Base-by-base conservation (phyloP, 148 eudicot genomes). In the Cornus florida region DNA sequence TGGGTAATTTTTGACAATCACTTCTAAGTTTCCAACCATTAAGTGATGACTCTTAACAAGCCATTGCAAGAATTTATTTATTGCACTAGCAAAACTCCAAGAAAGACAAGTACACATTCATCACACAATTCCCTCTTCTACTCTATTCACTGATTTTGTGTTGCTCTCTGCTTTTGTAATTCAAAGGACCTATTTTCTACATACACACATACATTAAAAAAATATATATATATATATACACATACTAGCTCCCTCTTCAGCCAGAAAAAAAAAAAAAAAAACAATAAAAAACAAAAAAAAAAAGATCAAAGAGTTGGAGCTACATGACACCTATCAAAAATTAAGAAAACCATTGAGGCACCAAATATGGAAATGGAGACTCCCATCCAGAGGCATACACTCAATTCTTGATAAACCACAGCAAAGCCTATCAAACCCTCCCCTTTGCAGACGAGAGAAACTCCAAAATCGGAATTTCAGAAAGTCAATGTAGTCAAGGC, bases 271-370 rank as follows among this genome's bases (percentile, higher is more conserved):
- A 28, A 84, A 92, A 92, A 43, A 28, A 84, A 92, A 92, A 43
- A n/a, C n/a, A n/a, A n/a, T n/a, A n/a, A n/a, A n/a, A n/a, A n/a
- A n/a, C n/a, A 84, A 92, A 92, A 28, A 28, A 1, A 28, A 84
- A 92, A 92, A 43, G 90, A 94, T 79, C 78, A 86, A 68, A 90
- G 80, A 82, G 88, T 92, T 19, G 81, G 97, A 87, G 86, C 92
- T 93, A 67, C 88, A 92, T 81, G 92, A 92, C 76, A 87, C 83
- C 23, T 89, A 93, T 72, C 97, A 91, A 83, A 89, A 88, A 79
- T 78, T 93, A 78, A 86, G 99, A 76, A 96, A 75, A 73, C 91
- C n/a, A 85, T 92, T 56, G 97, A 92, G 83, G 91, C 97, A 79
- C 99, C 99, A 39, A 82, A 79, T 71, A 56, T 93, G 64, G 91